Percentiles rank a stretch among this genome's conserved stretches.
Evolutionary conservation across 441 rosid species (phyloP).

Genomic region (Hypseocharis bilobata): DNA sequence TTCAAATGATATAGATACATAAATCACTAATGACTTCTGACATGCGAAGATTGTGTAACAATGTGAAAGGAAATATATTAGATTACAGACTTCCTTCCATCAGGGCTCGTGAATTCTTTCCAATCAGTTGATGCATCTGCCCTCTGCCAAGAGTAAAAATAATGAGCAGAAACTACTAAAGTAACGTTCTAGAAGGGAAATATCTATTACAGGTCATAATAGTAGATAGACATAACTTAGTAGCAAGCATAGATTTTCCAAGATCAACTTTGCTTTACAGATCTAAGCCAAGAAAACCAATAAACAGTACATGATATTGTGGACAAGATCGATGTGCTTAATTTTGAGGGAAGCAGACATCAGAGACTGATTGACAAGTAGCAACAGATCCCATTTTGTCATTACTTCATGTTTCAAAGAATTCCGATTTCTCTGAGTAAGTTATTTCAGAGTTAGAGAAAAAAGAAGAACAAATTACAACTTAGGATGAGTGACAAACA

Average conservation of each 20-base stretch:
- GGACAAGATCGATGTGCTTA: neutral
- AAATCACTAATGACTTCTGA: slow-evolving; percentile 20
- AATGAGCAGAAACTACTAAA: slow-evolving; percentile 18
- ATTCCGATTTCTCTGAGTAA: neutral
- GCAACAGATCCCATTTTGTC: neutral
- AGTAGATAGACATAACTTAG: neutral
- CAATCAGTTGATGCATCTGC: slow-evolving; percentile 69
- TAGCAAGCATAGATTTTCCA: slow-evolving; percentile 12
- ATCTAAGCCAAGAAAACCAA: neutral
- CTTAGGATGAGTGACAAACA: neutral
- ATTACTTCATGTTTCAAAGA: neutral
- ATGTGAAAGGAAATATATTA: slow-evolving; percentile 17
- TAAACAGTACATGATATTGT: too few relatives aligned
- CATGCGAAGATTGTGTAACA: slow-evolving; percentile 1
- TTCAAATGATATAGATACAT: slow-evolving; percentile 20
- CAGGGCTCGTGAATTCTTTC: slow-evolving; percentile 64
- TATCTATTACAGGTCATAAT: slow-evolving; percentile 6
- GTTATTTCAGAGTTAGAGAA: neutral
- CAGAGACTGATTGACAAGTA: neutral
- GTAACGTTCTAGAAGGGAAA: slow-evolving; percentile 3
- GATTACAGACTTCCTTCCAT: slow-evolving; percentile 54
- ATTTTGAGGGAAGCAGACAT: neutral
- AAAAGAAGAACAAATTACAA: neutral
- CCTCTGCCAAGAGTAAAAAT: slow-evolving; percentile 38
- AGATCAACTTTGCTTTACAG: neutral